phyloP scores from a whole-genome alignment of 441 rosid species.

The Corymbia calophylla region DNA sequence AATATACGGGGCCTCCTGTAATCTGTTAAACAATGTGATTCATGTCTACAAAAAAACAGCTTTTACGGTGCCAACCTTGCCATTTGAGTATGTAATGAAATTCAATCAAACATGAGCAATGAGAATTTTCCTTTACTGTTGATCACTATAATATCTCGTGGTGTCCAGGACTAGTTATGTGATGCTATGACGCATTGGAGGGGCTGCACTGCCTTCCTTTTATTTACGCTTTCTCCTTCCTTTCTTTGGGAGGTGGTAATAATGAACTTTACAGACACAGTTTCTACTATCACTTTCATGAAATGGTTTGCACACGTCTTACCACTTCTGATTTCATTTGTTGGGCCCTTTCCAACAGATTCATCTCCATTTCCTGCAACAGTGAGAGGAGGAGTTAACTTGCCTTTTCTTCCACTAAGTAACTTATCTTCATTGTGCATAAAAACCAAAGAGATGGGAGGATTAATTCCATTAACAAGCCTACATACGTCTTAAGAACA shows the following conservation, averaged over 20 bases:
- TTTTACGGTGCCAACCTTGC: background rate
- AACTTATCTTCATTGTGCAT: background rate
- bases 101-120: background rate
- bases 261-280: background rate
- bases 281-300: background rate
- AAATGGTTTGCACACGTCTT: conserved; percentile 9
- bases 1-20: background rate
- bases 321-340: conserved; percentile 83
- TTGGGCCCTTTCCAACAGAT: conserved; percentile 71
- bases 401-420: background rate
- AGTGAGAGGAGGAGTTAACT: background rate
- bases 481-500: background rate
- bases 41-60: background rate
- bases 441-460: background rate
- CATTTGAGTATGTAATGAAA: background rate
- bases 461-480: background rate
- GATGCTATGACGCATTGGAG: background rate
- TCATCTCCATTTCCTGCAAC: conserved; percentile 86
- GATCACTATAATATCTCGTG: background rate
- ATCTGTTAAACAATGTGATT: background rate
- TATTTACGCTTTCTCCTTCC: background rate
- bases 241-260: background rate
- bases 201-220: background rate
- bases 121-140: background rate
- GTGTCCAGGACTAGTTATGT: background rate